These are phyloP conservation scores for Schwanniomyces vanrijiae DNA, from an alignment of 805 yeast species.

Conservation along the genomic window DNA sequence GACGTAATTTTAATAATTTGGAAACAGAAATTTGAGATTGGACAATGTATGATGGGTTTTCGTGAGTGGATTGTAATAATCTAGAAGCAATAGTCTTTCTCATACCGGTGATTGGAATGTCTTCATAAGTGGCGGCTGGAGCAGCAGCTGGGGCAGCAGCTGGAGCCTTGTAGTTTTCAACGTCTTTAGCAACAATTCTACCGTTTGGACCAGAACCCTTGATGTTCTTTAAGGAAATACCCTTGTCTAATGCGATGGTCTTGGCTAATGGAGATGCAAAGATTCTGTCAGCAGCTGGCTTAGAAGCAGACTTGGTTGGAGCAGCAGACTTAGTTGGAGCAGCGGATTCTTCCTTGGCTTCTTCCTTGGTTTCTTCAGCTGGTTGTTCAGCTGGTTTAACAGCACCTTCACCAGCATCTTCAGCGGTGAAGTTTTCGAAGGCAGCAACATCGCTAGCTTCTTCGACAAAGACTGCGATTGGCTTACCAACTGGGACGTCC, in stretches of 20 bases:
- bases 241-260: slow-evolving; percentile 87
- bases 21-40: slow-evolving; percentile 84
- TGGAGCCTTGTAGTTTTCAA: slow-evolving; percentile 65
- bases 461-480: slow-evolving; percentile 96
- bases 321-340: slow-evolving; percentile 15
- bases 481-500: slow-evolving; percentile 91
- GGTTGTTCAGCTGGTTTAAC: slow-evolving; percentile 39
- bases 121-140: slow-evolving; percentile 65
- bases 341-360: slow-evolving; percentile 28
- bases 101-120: slow-evolving; percentile 86
- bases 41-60: slow-evolving; percentile 89
- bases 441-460: slow-evolving; percentile 82
- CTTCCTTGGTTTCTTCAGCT: slow-evolving; percentile 26
- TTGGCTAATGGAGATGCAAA: slow-evolving; percentile 95
- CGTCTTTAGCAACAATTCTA: slow-evolving; percentile 88
- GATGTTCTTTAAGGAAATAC: slow-evolving; percentile 79
- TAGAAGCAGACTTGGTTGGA: slow-evolving; percentile 28
- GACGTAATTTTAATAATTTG: slow-evolving; percentile 89
- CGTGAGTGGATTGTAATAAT: slow-evolving; percentile 79
- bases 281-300: slow-evolving; percentile 63
- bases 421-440: slow-evolving; percentile 79
- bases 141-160: slow-evolving; percentile 46
- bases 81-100: slow-evolving; percentile 92
- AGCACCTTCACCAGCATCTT: slow-evolving; percentile 65
- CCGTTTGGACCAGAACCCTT: slow-evolving; percentile 95